A percentile compares a stretch with the other conserved stretches of the same genome.
These are phyloP conservation scores for Fimicolochytrium jonesii DNA, from an alignment of 192 early-diverging fungal species.

Conservation along the genomic window DNA sequence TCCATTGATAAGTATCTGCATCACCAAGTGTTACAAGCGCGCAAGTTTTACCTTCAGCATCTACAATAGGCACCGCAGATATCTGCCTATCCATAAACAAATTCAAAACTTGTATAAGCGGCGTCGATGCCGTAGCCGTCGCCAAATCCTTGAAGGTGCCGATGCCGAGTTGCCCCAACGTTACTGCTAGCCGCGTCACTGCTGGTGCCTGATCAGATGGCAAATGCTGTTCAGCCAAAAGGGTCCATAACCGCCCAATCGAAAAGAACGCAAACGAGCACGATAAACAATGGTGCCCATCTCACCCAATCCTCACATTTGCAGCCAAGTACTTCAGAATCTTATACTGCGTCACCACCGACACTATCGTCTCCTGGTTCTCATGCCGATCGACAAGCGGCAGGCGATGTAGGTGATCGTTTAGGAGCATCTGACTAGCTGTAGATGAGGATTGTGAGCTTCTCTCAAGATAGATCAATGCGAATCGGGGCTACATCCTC, in stretches of 20 bases:
- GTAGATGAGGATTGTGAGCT: too few relatives aligned
- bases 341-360: conserved; percentile 83
- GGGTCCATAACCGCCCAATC: too few relatives aligned
- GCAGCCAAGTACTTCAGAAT: conserved; percentile 85
- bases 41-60: conserved; percentile 72
- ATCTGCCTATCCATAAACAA: conserved; percentile 89
- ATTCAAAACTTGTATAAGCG: conserved; percentile 85
- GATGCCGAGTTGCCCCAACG: conserved; percentile 75
- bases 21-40: too few relatives aligned
- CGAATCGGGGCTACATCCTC: too few relatives aligned
- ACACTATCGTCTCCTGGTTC: conserved; percentile 84
- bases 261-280: too few relatives aligned
- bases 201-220: conserved; percentile 18
- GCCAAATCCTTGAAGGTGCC: conserved; percentile 83
- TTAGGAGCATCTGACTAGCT: conserved; percentile 72
- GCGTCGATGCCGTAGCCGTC: conserved; percentile 72
- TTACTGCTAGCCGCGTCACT: conserved; percentile 18
- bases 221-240: too few relatives aligned
- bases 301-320: conserved; percentile 73
- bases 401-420: conserved; percentile 81
- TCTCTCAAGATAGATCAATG: too few relatives aligned
- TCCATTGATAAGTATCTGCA: too few relatives aligned
- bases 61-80: conserved; percentile 90
- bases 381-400: conserved; percentile 77
- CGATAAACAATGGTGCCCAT: too few relatives aligned